Evolutionary conservation across 2,329 filamentous ascomycete genomes (phyloP).

Genomic region (Fusarium fracticaudum): DNA sequence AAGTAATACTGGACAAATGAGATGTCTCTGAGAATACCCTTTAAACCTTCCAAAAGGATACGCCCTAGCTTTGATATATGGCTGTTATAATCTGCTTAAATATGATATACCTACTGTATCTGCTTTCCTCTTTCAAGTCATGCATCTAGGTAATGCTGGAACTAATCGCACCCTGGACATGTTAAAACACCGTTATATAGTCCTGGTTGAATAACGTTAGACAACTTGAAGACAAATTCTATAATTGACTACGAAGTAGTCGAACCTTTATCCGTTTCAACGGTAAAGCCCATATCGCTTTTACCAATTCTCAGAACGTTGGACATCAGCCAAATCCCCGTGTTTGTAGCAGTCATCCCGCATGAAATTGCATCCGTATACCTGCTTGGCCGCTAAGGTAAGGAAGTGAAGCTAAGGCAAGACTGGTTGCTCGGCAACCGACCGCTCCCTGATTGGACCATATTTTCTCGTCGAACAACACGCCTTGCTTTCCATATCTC

Average conservation of each 20-base stretch:
- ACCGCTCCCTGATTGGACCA: slow-evolving; percentile 45
- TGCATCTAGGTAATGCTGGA: background rate
- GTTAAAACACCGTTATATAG: background rate
- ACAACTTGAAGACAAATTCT: background rate
- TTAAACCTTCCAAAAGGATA: background rate
- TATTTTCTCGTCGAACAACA: slow-evolving; percentile 42
- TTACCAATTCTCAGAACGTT: background rate
- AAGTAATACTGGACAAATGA: background rate
- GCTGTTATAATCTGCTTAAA: background rate
- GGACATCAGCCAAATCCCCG: background rate
- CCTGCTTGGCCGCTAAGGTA: background rate
- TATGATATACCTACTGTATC: background rate
- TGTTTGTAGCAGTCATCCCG: background rate
- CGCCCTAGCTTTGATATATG: background rate
- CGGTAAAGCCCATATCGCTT: background rate
- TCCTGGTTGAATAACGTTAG: background rate
- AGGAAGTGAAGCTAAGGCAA: background rate
- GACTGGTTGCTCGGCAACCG: slow-evolving; percentile 48
- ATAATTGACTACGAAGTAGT: background rate
- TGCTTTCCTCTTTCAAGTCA: background rate
- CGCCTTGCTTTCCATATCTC: slow-evolving; percentile 31
- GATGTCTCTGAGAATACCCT: background rate
- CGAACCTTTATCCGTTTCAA: background rate
- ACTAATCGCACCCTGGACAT: background rate
- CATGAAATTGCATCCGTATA: slow-evolving; percentile 26